These are phyloP conservation scores for Mortierella sp. DNA, from an alignment of 371 early-diverging fungal genomes.

Conservation along the genomic window DNA sequence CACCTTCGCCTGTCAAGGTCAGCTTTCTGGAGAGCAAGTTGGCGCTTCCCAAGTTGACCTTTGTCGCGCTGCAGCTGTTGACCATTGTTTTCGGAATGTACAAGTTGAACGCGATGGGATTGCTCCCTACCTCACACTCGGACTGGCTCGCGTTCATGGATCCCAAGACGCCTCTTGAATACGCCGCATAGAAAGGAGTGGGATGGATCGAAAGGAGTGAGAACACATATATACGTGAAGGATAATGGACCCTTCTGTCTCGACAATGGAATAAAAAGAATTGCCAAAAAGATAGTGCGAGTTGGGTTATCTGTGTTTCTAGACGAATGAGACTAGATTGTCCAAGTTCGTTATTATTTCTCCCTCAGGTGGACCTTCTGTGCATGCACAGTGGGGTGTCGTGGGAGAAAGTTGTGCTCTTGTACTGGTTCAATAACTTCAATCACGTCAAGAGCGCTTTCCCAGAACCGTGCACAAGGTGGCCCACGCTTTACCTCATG, in stretches of 20 bases:
- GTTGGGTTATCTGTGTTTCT: background rate
- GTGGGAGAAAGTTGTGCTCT: background rate
- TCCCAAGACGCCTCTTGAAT: slow-evolving; percentile 67
- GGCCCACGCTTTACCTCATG: background rate
- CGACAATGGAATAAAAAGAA: background rate
- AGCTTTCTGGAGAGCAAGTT: slow-evolving; percentile 64
- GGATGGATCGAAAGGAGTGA: background rate
- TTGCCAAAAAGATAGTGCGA: background rate
- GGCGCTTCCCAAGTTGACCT: slow-evolving; percentile 84
- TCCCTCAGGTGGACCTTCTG: background rate
- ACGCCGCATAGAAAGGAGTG: slow-evolving; percentile 19
- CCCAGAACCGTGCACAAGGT: background rate
- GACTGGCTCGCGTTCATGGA: slow-evolving; percentile 97
- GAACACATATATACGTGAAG: background rate
- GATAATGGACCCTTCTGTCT: background rate
- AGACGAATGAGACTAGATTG: background rate
- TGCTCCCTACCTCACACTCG: slow-evolving; percentile 92
- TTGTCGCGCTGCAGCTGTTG: slow-evolving; percentile 81
- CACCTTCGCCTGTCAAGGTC: slow-evolving; percentile 60
- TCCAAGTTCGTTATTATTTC: background rate
- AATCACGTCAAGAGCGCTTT: background rate
- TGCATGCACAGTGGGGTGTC: background rate
- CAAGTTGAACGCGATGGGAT: slow-evolving; percentile 93
- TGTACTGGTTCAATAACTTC: background rate
- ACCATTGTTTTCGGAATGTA: slow-evolving; percentile 90